Conservation (phyloP, 345 rosid species). For the Citrus cavaleriei region DNA sequence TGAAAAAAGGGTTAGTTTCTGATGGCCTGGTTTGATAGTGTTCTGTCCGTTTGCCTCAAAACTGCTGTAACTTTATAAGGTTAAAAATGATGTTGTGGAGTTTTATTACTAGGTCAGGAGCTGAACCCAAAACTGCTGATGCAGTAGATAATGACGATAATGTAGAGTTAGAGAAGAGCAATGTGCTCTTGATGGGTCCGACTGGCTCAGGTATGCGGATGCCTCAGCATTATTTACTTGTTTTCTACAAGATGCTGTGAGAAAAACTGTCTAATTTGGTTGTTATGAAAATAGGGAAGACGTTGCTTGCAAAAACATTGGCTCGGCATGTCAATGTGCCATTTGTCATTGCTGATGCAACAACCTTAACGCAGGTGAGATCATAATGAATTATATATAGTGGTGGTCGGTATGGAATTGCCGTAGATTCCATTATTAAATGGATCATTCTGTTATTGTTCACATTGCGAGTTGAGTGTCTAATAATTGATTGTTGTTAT, state of each 20-base stretch:
- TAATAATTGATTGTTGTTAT: background rate
- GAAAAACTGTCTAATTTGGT: constrained; percentile 16
- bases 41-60: background rate
- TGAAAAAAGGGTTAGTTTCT: constrained; percentile 67
- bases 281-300: constrained; percentile 56
- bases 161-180: constrained; percentile 94
- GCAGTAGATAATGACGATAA: constrained; percentile 63
- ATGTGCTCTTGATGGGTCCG: constrained; percentile 92
- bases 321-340: constrained; percentile 86
- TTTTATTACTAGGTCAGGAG: constrained; percentile 75
- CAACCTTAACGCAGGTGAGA: constrained; percentile 68
- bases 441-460: background rate
- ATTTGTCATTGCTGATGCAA: constrained; percentile 84
- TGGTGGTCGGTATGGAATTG: background rate
- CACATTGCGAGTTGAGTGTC: background rate
- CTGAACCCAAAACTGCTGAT: constrained; percentile 41
- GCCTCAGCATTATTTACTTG: background rate
- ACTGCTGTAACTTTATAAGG: background rate
- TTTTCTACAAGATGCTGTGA: background rate
- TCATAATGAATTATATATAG: background rate
- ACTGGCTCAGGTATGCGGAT: constrained; percentile 81
- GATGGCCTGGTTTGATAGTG: background rate
- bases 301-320: constrained; percentile 77
- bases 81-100: constrained; percentile 27
- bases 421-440: background rate